Evolutionary conservation across 345 rosid species (phyloP).

Genomic region (Aquilaria malaccensis): DNA sequence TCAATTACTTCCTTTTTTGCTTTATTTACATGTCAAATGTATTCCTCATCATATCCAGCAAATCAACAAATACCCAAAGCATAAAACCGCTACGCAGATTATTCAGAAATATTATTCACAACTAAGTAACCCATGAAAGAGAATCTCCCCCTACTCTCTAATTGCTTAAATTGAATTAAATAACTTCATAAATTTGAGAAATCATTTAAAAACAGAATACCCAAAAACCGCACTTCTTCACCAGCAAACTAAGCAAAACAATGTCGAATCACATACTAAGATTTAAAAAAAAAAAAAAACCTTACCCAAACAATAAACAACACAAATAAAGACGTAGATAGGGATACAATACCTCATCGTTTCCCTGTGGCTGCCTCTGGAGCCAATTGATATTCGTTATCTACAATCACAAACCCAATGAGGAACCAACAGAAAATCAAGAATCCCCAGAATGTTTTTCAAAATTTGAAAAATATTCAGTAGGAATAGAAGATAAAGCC

Average conservation of each 20-base stretch:
- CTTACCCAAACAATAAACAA: too few relatives aligned
- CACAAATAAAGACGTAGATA: neutral
- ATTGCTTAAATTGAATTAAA: neutral
- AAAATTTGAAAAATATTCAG: neutral
- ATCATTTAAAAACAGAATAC: neutral
- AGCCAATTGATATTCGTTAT: constrained; percentile 82
- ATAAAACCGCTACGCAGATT: neutral
- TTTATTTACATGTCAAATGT: too few relatives aligned
- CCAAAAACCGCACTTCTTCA: neutral
- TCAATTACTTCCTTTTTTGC: too few relatives aligned
- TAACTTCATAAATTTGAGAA: too few relatives aligned
- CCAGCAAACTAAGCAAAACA: neutral
- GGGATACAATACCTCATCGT: constrained; percentile 63
- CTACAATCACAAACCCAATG: constrained; percentile 34
- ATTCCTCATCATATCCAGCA: too few relatives aligned
- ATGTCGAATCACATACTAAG: neutral
- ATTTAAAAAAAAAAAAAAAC: neutral
- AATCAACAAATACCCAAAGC: neutral
- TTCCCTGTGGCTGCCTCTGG: constrained; percentile 79
- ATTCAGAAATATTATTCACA: neutral
- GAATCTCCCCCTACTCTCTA: neutral
- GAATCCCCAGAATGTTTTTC: constrained; percentile 2
- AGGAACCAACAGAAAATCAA: constrained; percentile 16
- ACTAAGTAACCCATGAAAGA: neutral
- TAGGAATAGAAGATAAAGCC: constrained; percentile 4